These are phyloP conservation scores for Metarhizium anisopliae DNA, from an alignment of 2,329 filamentous ascomycete genomes.

Conservation along the genomic window DNA sequence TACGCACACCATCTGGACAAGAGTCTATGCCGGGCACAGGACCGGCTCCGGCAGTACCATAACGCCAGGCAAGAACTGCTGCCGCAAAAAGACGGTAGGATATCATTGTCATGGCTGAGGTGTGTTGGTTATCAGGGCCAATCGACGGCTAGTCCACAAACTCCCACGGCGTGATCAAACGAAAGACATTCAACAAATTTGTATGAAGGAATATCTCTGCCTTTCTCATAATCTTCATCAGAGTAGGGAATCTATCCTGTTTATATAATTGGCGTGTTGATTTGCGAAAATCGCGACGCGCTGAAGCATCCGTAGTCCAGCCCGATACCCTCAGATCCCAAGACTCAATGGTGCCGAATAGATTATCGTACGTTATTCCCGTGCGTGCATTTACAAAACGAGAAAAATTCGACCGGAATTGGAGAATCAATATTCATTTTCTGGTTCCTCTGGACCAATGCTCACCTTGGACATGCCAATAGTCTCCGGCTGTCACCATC, in stretches of 20 bases:
- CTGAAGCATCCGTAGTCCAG: neutral
- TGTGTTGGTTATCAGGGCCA: neutral
- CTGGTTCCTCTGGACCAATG: neutral
- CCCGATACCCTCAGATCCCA: neutral
- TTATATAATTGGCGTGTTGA: neutral
- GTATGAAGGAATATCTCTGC: neutral
- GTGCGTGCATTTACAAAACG: neutral
- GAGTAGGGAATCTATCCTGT: neutral
- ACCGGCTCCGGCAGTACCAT: neutral
- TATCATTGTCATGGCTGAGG: neutral
- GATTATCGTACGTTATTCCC: neutral
- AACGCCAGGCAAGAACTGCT: slow-evolving; percentile 1
- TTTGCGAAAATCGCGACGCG: neutral
- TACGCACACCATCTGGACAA: neutral
- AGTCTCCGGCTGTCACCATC: neutral
- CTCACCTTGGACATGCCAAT: neutral
- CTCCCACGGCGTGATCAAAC: neutral
- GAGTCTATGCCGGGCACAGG: neutral
- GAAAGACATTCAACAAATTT: neutral
- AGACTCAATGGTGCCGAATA: neutral
- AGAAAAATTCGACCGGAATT: neutral
- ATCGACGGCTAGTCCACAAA: neutral
- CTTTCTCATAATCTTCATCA: neutral
- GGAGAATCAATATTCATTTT: neutral
- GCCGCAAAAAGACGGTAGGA: neutral